Base-by-base conservation (phyloP, 2,329 filamentous ascomycete genomes). In the Grosmannia clavigera region DNA sequence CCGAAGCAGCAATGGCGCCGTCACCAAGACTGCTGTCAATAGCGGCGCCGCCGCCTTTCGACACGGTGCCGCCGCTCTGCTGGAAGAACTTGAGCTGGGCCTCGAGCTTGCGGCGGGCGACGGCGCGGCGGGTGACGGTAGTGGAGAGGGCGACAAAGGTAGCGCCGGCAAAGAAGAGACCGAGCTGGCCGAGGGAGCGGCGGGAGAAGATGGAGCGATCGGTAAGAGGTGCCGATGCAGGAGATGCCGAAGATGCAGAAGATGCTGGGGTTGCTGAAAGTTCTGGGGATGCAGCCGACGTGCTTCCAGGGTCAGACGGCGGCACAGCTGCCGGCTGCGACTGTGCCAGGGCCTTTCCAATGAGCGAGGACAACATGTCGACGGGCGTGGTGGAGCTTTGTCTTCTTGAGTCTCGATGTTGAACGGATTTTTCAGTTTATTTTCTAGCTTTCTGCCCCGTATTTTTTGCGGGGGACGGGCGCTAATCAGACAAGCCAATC, bases 121-220 rank as follows among this genome's bases (percentile, higher is more conserved):
- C 77, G 10, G 90, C 80, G 57, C 92, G 84, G 35, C 87, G 81
- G 1, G 89, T 88, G 35, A 95, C 76, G 59, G 86, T 69, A 1
- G 87, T 76, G 1, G 90, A 89, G 64, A 91, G 78, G 27, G 82
- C 75, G 64, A 95, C 81, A 73, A 95, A 95, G 60, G 82, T 78
- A 12, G 88, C 80, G 51, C 92, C 92, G 62, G 85, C 84, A 66
- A 86, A 77, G 72, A 94, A 86, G 61, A 96, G 73, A 29, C 83
- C 78, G 16, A 90, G 72, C 70, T 91, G 86, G 59, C 79, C 79
- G 57, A 81, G 70, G 50, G 77, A 80, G 67, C 82, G 80, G 57
- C 73, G 69, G 19, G 76, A 76, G 57, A 76, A 66, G 58, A 74
- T n/a, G 57, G 61, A 51, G 31, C 38, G 58, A n/a, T 48, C 33